Evolutionary conservation across 768 basidiomycete species (phyloP), one percentile per base, ranked within the genome.

Genomic region (Neoboletus subvelutipes): DNA sequence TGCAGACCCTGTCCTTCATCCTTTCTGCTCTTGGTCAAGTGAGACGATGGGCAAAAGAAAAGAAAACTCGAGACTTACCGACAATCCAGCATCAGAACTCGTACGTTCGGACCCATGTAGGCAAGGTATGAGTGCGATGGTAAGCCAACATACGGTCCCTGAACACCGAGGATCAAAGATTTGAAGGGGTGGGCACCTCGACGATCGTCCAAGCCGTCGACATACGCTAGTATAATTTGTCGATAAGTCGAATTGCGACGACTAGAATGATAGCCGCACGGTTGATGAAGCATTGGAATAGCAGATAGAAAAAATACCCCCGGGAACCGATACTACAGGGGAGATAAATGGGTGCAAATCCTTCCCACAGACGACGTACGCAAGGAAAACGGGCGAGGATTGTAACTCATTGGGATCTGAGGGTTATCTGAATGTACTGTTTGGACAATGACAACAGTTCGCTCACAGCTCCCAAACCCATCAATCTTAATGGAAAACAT

Each of bases 261-360:
- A 50, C n/a, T 40, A 55, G 45, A 33, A 48, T 20, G 22, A 55
- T 50, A 29, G 15, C 50, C 81, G 52, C 63, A 90, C 90, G 83
- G 60, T 88, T 87, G 64, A 90, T 84, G 71, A 95, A 95, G 63
- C 90, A 92, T 64, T 99, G 96, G 78, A 99, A 98, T 1, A 99
- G 78, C 22, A 96, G 77, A 75, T 86, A 99, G 78, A 86, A 95
- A 71, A 95, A 95, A 74, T 94, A 97, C 22, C 87, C 92, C 61
- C 90, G 77, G 1, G 84, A 73, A 7, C 95, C 96, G 53, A 98
- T 90, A 9, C 88, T 92, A 57, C 45, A 22, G 5, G 31, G 26
- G 2, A 34, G n/a, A 26, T 56, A 0, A 61, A 34, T 52, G 11
- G 4, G 29, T 15, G 20, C 11, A 50, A 20, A 41, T 12, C 13